Percentiles rank a stretch among this genome's conserved stretches.
Evolutionary conservation across 2,329 filamentous ascomycete genomes (phyloP).

Genomic region (Emmonsiellopsis sp.): DNA sequence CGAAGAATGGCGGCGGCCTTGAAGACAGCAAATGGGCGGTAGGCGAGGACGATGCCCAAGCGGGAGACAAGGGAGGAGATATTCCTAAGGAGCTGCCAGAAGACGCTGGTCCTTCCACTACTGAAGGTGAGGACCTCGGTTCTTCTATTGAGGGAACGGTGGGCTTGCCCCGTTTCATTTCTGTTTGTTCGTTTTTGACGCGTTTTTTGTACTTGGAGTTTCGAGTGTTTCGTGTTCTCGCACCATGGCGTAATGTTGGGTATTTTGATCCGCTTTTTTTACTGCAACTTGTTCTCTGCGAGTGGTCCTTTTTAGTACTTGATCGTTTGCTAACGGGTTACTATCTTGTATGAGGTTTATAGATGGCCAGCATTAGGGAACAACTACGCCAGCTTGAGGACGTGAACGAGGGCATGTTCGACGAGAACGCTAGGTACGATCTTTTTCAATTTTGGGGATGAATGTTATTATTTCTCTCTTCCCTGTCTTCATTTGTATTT

Average conservation of each 20-base stretch:
- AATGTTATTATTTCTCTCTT: neutral
- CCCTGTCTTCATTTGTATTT: neutral
- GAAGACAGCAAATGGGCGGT: slow-evolving; percentile 34
- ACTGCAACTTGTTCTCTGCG: slow-evolving; percentile 14
- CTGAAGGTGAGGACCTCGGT: slow-evolving; percentile 39
- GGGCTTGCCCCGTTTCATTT: slow-evolving; percentile 32
- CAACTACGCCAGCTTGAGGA: slow-evolving; percentile 37
- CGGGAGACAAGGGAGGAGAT: slow-evolving; percentile 19
- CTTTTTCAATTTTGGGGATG: neutral
- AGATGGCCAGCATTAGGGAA: slow-evolving; percentile 41
- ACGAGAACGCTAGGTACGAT: slow-evolving; percentile 31
- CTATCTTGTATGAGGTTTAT: slow-evolving; percentile 17
- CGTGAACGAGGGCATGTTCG: slow-evolving; percentile 35
- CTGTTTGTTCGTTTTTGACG: slow-evolving; percentile 8
- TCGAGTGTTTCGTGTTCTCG: slow-evolving; percentile 4
- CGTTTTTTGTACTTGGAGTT: slow-evolving; percentile 17
- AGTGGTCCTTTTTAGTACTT: slow-evolving; percentile 14
- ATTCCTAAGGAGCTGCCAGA: slow-evolving; percentile 14
- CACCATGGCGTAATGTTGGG: slow-evolving; percentile 5
- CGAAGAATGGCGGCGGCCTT: slow-evolving; percentile 18
- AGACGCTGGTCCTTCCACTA: slow-evolving; percentile 24
- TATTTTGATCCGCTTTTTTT: slow-evolving; percentile 6
- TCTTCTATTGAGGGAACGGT: slow-evolving; percentile 40
- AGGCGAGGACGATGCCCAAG: slow-evolving; percentile 11
- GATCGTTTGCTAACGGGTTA: slow-evolving; percentile 13